These are phyloP conservation scores for Phytopythium litorale DNA, from an alignment of 352 stramenopile species.

Conservation along the genomic window DNA sequence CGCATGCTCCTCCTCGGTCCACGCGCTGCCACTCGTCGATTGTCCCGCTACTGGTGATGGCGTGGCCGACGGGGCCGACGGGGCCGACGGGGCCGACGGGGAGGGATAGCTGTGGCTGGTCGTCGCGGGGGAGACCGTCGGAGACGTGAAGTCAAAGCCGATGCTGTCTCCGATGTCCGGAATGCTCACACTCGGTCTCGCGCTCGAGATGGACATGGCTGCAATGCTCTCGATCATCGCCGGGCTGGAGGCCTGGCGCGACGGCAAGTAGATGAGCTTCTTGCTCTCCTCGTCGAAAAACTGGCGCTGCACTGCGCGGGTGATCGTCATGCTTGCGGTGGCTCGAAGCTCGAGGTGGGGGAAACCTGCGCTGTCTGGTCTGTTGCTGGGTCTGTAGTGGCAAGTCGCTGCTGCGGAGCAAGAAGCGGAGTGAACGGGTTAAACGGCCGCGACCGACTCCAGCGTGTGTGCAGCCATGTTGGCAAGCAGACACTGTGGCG, in stretches of 20 bases:
- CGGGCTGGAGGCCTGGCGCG: conserved; percentile 3
- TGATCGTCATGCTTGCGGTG: conserved; percentile 34
- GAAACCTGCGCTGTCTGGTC: background rate
- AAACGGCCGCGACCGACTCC: background rate
- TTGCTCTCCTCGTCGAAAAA: conserved; percentile 35
- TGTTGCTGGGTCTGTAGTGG: conserved; percentile 4
- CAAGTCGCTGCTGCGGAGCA: background rate
- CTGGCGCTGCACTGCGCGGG: conserved; percentile 24
- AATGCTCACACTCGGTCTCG: background rate
- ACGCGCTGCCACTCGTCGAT: conserved; percentile 25
- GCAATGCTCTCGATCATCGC: conserved; percentile 5
- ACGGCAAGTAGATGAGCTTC: conserved; percentile 26
- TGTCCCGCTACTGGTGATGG: background rate
- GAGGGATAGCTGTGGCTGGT: background rate
- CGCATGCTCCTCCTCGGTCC: conserved; percentile 46
- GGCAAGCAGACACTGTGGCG: background rate
- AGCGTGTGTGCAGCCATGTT: background rate
- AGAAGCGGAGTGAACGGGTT: background rate
- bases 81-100: too few species aligned
- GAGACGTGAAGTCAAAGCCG: background rate
- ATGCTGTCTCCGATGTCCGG: background rate
- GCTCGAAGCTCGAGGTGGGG: background rate
- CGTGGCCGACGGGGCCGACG: background rate
- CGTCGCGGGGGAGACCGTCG: background rate
- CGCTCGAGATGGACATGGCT: conserved; percentile 3